Evolutionary conservation across 352 stramenopile genomes (phyloP), one percentile per base, ranked within the genome.

Genomic region (Pythium brassicae): DNA sequence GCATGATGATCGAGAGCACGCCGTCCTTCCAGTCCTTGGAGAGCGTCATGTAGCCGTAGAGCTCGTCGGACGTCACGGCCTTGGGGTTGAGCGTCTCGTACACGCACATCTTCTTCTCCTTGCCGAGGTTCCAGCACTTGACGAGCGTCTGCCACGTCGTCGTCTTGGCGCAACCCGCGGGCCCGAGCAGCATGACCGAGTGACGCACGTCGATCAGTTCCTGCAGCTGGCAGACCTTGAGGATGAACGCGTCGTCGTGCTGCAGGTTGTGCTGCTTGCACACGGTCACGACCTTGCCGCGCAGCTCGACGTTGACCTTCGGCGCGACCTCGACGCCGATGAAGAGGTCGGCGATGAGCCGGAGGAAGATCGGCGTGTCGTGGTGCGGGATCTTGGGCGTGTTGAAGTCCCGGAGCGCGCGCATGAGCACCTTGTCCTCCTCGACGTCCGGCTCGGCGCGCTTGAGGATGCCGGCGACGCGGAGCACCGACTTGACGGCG

Each of bases 281-380:
- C 39, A 98, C 94, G 1, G 75, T 66, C 46, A 97, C 79, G 6
- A 92, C 93, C 61, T 98, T 98, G 23, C 87, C 79, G 39, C 97
- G 96, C 26, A 99, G 64, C 47, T 78, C 75, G 34, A 92, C 75
- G 63, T 99, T 97, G 7, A 98, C 92, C 53, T 98, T 98, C 1
- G 90, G 91, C 17, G 95, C 86, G 32, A 98, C 94, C 57, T 96
- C 93, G 20, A 98, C 77, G 19, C 95, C 95, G 53, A 98, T 97
- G 59, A 95, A 95, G 47, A 95, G 47, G 54, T 95, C 86, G 20
- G 83, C 86, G 39, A 95, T 94, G 15, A 95, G 67, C 5, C 86
- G 83, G 20, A 95, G 57, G 66, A 95, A 95, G 55, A 94, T 94
- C 0, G 84, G 80, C n/a, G 83, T 93, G 55, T 95, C 86, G 55